phyloP scores from a whole-genome alignment of 1,284 basidiomycete species.

The Cryptococcus wingfieldii region DNA sequence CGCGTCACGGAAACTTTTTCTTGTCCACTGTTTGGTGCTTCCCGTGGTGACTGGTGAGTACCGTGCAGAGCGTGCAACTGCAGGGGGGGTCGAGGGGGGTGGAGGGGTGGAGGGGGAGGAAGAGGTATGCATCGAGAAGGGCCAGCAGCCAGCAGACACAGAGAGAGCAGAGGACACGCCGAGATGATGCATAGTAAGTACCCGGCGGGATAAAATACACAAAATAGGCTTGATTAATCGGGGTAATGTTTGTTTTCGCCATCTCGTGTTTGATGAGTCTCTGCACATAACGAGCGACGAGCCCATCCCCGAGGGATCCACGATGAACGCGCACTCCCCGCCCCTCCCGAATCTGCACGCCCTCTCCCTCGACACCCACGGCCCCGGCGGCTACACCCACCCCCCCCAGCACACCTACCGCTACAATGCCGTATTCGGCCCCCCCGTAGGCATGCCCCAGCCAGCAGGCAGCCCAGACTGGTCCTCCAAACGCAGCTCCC shows the following conservation, averaged over 20 bases:
- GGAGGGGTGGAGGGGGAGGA: no score
- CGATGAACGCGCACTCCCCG: conserved; percentile 26
- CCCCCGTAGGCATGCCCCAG: conserved; percentile 21
- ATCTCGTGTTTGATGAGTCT: background rate
- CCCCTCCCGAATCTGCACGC: conserved; percentile 41
- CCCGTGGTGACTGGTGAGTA: no score
- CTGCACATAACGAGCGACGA: background rate
- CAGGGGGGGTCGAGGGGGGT: no score
- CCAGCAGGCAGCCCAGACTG: conserved; percentile 19
- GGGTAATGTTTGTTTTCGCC: background rate
- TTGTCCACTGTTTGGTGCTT: no score
- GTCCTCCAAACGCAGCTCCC: conserved; percentile 35
- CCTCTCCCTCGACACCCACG: conserved; percentile 34
- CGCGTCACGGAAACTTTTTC: no score
- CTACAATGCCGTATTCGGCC: conserved; percentile 45
- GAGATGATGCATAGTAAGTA: no score
- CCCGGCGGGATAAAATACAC: background rate
- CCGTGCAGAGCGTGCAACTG: no score
- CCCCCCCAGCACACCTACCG: conserved; percentile 26
- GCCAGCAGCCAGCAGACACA: no score
- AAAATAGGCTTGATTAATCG: background rate
- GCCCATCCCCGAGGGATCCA: conserved; percentile 5
- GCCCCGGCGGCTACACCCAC: conserved; percentile 9
- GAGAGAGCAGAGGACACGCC: no score
- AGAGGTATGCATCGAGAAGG: no score